Evolutionary conservation across 176 grass and related monocot species (phyloP).

Genomic region (Zoysia pacifica): DNA sequence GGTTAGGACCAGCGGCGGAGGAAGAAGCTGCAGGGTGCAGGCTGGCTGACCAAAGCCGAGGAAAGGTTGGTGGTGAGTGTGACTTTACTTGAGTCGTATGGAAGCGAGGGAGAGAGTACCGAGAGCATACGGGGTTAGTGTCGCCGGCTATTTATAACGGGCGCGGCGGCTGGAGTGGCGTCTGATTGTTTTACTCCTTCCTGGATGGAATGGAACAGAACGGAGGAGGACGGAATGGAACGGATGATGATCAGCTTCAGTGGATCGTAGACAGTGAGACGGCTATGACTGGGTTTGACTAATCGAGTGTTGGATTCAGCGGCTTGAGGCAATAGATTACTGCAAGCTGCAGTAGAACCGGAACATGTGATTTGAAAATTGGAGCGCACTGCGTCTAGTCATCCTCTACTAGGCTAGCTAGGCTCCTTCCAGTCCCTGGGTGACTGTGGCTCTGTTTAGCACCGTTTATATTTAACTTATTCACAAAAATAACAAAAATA

Average conservation of each 20-base stretch:
- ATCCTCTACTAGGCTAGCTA: not conserved
- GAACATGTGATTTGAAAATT: conserved; percentile 12
- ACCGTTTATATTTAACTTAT: no score
- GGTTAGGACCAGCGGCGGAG: conserved; percentile 4
- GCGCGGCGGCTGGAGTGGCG: conserved; percentile 7
- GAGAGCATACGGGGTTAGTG: conserved; percentile 14
- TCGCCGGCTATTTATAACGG: conserved; percentile 55
- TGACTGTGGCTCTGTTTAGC: no score
- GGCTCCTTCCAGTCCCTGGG: not conserved
- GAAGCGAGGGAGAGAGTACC: not conserved
- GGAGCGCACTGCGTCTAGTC: not conserved
- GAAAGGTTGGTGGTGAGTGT: conserved; percentile 22
- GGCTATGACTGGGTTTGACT: conserved; percentile 6
- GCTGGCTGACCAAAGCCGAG: not conserved
- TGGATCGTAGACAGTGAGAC: not conserved
- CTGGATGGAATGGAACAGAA: not conserved
- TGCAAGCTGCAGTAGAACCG: not conserved
- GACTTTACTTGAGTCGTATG: not conserved
- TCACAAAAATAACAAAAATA: no score
- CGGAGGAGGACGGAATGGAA: not conserved
- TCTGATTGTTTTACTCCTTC: conserved; percentile 1
- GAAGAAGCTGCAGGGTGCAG: not conserved
- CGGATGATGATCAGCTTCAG: conserved; percentile 18
- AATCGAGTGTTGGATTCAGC: conserved; percentile 27
- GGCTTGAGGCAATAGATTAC: not conserved